Evolutionary conservation across 768 basidiomycete species (phyloP), one percentile per base, ranked within the genome.

Genomic region (Mrakia gelida): DNA sequence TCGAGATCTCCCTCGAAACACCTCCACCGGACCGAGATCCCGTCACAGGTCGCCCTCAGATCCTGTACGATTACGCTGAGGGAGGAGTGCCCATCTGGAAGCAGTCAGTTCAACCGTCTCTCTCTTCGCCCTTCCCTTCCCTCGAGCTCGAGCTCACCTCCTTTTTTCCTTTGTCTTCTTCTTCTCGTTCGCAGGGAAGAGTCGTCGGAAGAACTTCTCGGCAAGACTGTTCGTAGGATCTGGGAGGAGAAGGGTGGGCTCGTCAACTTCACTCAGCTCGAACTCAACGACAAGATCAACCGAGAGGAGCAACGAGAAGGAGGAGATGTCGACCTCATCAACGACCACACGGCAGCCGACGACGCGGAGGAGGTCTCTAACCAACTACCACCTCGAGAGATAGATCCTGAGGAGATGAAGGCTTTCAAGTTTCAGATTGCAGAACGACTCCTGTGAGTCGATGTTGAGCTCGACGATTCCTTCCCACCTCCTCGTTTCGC

Each of bases 191-290:
- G 4, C 62, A 75, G 75, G 2, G 30, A 61, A 1, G 75, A 71
- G 38, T 68, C 68, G 0, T 13, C 26, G 26, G 67, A 76, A 16
- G 68, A 71, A 18, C 1, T 56, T 10, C 75, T 76, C n/a, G 75
- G 75, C 68, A 76, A 59, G 26, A 56, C 56, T 34, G 68, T 76
- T 15, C 63, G 68, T 10, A 28, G 75, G 23, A 43, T 76, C 38
- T 76, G 75, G 75, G 56, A 67, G 26, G 75, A 76, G 26, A 70
- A 61, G 49, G 75, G 75, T 16, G 75, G 75, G 0, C 54, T 76
- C 38, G 68, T 8, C 68, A 41, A 67, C 30, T 71, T 71, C 32
- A 45, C 63, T 9, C 54, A 75, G 73, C 34, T 23, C 0, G 41
- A 65, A 3, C 62, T 75, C 43, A n/a, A 38, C 11, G 23, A 18